These are phyloP conservation scores for Arabidopsis thaliana DNA, from an alignment of 345 rosid genomes.

Conservation along the genomic window TAIR10.1 NC_003074.8:8912501-8913000, in stretches of 20 bases:
- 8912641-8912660: slow-evolving; percentile 77
- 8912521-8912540: slow-evolving; percentile 58
- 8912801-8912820: slow-evolving; percentile 78
- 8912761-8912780: slow-evolving; percentile 50
- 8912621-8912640: slow-evolving; percentile 65
- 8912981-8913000: slow-evolving; percentile 91
- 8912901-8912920: slow-evolving; percentile 40
- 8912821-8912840: slow-evolving; percentile 92
- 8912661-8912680: slow-evolving; percentile 92
- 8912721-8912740: slow-evolving; percentile 76
- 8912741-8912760: slow-evolving; percentile 43
- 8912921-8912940: not conserved
- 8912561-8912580: slow-evolving; percentile 79
- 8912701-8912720: slow-evolving; percentile 83
- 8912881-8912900: slow-evolving; percentile 94
- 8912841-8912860: slow-evolving; percentile 95
- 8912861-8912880: slow-evolving; percentile 80
- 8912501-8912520: slow-evolving; percentile 35
- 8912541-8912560: slow-evolving; percentile 95
- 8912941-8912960: not conserved
- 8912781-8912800: slow-evolving; percentile 92
- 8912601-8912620: slow-evolving; percentile 64
- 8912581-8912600: slow-evolving; percentile 78
- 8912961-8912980: slow-evolving; percentile 7
- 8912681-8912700: slow-evolving; percentile 90